Evolutionary conservation across 1,284 basidiomycete genomes (phyloP).

Genomic region (Microbotryum intermedium): DNA sequence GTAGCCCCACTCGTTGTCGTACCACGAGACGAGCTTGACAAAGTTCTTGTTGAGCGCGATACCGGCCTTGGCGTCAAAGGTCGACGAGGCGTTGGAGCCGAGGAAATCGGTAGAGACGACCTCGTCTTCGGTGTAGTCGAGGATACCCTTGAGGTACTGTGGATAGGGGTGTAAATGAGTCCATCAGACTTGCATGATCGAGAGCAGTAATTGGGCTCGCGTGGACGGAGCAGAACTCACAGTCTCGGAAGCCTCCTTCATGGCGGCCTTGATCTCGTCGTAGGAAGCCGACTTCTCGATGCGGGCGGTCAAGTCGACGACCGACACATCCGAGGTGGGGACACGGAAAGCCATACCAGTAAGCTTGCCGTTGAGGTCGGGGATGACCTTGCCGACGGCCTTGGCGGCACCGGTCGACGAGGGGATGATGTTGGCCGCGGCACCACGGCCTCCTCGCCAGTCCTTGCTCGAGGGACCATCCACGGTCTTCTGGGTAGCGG

Average conservation of each 20-base stretch:
- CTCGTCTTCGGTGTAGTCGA: conserved; percentile 77
- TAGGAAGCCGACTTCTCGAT: conserved; percentile 78
- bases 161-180: not conserved
- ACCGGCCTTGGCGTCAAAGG: conserved; percentile 75
- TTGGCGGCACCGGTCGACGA: conserved; percentile 99
- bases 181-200: not conserved
- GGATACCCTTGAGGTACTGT: conserved; percentile 30
- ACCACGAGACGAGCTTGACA: conserved; percentile 38
- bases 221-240: conserved; percentile 25
- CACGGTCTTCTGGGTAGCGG: conserved; percentile 98
- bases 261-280: conserved; percentile 79
- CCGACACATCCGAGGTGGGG: conserved; percentile 92
- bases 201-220: too few relatives aligned
- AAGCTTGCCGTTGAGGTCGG: conserved; percentile 91
- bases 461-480: conserved; percentile 92
- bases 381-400: conserved; percentile 95
- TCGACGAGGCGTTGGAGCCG: conserved; percentile 50
- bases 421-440: conserved; percentile 98
- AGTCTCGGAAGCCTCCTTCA: conserved; percentile 75
- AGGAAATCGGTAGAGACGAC: conserved; percentile 94
- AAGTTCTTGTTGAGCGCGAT: conserved; percentile 68
- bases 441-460: conserved; percentile 83
- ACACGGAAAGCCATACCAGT: conserved; percentile 97
- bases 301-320: conserved; percentile 94
- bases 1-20: conserved; percentile 96